Evolutionary conservation across 139 green algal species (phyloP).

Genomic region (Chlorella sp.): DNA sequence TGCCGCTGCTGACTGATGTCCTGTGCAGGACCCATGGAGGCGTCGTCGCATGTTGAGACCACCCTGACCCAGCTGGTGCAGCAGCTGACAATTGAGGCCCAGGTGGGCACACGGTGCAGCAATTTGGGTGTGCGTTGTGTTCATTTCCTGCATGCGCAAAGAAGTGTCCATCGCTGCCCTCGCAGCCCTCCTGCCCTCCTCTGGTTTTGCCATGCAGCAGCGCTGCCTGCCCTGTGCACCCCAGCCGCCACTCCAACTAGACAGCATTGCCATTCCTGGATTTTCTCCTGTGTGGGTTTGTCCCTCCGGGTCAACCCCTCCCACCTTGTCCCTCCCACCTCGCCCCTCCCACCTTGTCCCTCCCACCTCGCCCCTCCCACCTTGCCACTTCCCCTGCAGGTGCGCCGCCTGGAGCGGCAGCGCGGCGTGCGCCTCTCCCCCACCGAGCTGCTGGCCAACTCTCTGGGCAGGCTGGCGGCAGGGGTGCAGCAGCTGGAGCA

Average conservation of each 20-base stretch:
- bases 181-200: no score
- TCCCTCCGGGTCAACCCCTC: no score
- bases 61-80: conserved; percentile 71
- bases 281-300: no score
- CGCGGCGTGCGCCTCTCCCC: conserved; percentile 46
- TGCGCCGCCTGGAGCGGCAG: conserved; percentile 1
- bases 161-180: no score
- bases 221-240: no score
- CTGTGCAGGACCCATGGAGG: conserved; percentile 56
- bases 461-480: conserved; percentile 54
- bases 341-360: no score
- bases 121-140: not conserved
- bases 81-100: conserved; percentile 49
- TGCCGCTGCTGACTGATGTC: no score
- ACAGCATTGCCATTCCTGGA: no score
- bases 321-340: no score
- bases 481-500: conserved; percentile 54
- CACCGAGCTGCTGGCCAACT: conserved; percentile 70
- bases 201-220: no score
- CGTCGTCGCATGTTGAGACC: conserved; percentile 71
- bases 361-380: no score
- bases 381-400: conserved; percentile 10
- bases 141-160: not conserved
- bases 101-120: conserved; percentile 44
- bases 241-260: no score